These are phyloP conservation scores for Suillus americanus DNA, from an alignment of 768 basidiomycete species.

Conservation along the genomic window DNA sequence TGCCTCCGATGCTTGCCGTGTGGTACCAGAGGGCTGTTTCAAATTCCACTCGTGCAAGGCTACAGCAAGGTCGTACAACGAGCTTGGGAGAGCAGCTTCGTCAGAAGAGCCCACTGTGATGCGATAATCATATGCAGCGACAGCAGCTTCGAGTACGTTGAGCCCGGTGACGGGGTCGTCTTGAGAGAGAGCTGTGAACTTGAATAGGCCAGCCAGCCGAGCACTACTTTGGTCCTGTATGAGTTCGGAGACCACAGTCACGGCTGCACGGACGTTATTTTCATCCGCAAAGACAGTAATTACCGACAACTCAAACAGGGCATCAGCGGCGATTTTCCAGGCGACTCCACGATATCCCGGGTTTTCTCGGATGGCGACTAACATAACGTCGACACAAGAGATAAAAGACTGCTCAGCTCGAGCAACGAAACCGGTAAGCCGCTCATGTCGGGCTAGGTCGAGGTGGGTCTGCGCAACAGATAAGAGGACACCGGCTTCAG, in stretches of 20 bases:
- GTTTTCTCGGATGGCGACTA: conserved; percentile 48
- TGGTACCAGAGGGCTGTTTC: conserved; percentile 22
- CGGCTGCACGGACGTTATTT: conserved; percentile 31
- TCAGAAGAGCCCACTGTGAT: conserved; percentile 56
- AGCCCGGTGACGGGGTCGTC: conserved; percentile 28
- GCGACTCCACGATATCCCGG: conserved; percentile 66
- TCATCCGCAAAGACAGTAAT: conserved; percentile 50
- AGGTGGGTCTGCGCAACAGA: conserved; percentile 73
- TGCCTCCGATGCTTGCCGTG: conserved; percentile 37
- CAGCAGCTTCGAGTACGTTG: conserved; percentile 49
- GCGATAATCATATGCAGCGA: conserved; percentile 62
- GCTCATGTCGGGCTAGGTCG: conserved; percentile 65
- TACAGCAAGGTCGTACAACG: conserved; percentile 74
- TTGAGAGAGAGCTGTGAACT: conserved; percentile 27
- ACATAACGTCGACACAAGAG: conserved; percentile 51
- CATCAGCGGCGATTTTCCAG: conserved; percentile 87
- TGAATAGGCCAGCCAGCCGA: conserved; percentile 42
- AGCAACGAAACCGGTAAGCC: conserved; percentile 65
- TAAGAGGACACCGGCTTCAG: conserved; percentile 70
- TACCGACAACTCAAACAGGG: conserved; percentile 63
- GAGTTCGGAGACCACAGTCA: conserved; percentile 37
- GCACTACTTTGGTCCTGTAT: conserved; percentile 41
- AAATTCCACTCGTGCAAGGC: conserved; percentile 52
- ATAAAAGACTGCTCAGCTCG: conserved; percentile 76
- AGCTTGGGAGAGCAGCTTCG: conserved; percentile 49